Base-by-base conservation (phyloP, 177 flowering plant genomes). In the Vitis hybrid region DNA sequence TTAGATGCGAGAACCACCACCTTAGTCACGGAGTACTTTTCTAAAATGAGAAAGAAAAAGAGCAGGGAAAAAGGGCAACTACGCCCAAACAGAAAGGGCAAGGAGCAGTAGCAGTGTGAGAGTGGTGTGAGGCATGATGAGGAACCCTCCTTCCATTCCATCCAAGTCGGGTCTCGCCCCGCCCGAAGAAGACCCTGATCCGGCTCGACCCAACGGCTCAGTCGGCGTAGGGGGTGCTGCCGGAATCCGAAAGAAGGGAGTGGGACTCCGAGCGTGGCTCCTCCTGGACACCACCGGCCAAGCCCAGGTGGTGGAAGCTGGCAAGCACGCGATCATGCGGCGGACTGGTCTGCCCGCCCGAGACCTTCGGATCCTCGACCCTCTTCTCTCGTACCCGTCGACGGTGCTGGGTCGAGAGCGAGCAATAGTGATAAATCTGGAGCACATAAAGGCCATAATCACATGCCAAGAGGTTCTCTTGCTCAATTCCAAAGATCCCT, bases 361-460 rank as follows among this genome's bases (percentile, higher is more conserved):
- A 4, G 99, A 95, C 75, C 91, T 95, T 13, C 88, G 98, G 51
- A 89, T 94, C 57, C 86, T 95, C 7, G 98, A 94, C 66, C 97
- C 99, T 33, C 80, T 88, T 1, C 81, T 95, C 17, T 92, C 98
- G 12, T 94, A 94, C 77, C 96, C 98, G 0, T 94, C 98, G 1
- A 89, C 95, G 4, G 82, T 90, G 20, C 81, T 92, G 56, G 95
- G 95, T 6, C 83, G 97, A 56, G 95, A 92, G 81, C 74, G 79
- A n/a, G 95, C 95, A n/a, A 89, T 92, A 24, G 97, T 92, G n/a
- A 88, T 93, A 72, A 95, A 95, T 73, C 76, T 95, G 73, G 99
- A 95, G 84, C 98, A 93, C 65, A 94, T 95, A 54, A 95, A 95
- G 79, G 97, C 99, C 50, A 94, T 95, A 51, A 89, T 94, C 69